Evolutionary conservation across 2,329 filamentous ascomycete genomes (phyloP).

Genomic region (Aspergillus quadricinctus): DNA sequence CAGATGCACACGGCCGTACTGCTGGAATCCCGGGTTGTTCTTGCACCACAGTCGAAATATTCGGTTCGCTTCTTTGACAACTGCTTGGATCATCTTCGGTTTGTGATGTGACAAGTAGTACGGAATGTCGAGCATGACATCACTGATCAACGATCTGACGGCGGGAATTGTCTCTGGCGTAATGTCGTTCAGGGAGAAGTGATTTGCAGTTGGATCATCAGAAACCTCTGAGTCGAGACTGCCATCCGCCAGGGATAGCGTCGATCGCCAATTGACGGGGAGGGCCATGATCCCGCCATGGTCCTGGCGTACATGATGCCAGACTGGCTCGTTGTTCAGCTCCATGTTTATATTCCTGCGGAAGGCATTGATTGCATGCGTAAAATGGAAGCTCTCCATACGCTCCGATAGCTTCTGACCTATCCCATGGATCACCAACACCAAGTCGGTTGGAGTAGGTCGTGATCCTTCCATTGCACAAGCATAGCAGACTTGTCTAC

Average conservation of each 20-base stretch:
- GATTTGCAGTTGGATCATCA: conserved; percentile 56
- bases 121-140: conserved; percentile 97
- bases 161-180: conserved; percentile 86
- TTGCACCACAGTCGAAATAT: conserved; percentile 94
- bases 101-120: conserved; percentile 98
- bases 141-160: conserved; percentile 88
- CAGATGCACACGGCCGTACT: conserved; percentile 79
- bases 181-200: conserved; percentile 76
- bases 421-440: conserved; percentile 91
- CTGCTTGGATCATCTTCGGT: conserved; percentile 84
- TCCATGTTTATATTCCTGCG: conserved; percentile 82
- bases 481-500: conserved; percentile 43
- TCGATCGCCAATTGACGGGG: conserved; percentile 90
- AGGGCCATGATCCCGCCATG: conserved; percentile 90
- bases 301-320: conserved; percentile 67
- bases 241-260: conserved; percentile 79
- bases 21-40: conserved; percentile 83
- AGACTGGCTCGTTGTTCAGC: conserved; percentile 68
- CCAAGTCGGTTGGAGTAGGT: conserved; percentile 75
- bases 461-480: conserved; percentile 61
- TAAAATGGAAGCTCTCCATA: conserved; percentile 96
- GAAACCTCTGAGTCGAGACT: conserved; percentile 51
- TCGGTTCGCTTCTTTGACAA: conserved; percentile 85
- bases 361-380: conserved; percentile 89
- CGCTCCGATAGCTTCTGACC: conserved; percentile 93